A percentile compares a stretch with the other conserved stretches of the same genome.
phyloP scores from a whole-genome alignment of 352 stramenopile genomes.

The Plasmopara halstedii region DNA sequence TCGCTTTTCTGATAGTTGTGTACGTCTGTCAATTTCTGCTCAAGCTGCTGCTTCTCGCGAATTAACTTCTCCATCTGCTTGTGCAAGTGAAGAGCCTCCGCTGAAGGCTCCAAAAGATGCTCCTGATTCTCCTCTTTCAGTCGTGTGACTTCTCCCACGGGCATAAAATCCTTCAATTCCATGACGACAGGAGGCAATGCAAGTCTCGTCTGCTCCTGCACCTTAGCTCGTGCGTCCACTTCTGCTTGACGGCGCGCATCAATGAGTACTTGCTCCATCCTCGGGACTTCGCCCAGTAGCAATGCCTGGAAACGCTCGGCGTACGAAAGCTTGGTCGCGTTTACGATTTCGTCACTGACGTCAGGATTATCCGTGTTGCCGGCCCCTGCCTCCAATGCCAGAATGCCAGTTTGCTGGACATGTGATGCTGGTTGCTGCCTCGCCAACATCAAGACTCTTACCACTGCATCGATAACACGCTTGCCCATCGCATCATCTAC shows the following conservation, averaged over 20 bases:
- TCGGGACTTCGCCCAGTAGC: constrained; percentile 36
- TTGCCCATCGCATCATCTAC: constrained; percentile 58
- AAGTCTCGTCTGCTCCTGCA: constrained; percentile 6
- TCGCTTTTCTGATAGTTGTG: constrained; percentile 68
- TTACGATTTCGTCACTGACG: neutral
- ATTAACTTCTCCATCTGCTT: constrained; percentile 31
- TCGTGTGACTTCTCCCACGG: constrained; percentile 39
- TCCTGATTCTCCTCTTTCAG: constrained; percentile 42
- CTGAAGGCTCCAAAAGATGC: constrained; percentile 24
- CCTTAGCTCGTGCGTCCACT: constrained; percentile 14
- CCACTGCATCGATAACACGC: constrained; percentile 46
- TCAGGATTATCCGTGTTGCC: neutral
- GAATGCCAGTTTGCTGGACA: constrained; percentile 5
- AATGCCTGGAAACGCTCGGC: constrained; percentile 48
- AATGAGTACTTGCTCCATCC: constrained; percentile 29
- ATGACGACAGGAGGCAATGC: constrained; percentile 30
- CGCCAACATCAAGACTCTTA: constrained; percentile 43
- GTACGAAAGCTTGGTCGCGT: constrained; percentile 30
- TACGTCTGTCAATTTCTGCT: constrained; percentile 58
- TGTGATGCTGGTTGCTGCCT: constrained; percentile 17
- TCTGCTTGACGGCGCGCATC: constrained; percentile 18
- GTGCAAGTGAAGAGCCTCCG: constrained; percentile 22
- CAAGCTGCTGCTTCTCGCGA: constrained; percentile 47
- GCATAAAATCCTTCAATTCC: constrained; percentile 65
- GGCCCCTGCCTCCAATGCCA: constrained; percentile 22